Evolutionary conservation across 2,329 filamentous ascomycete genomes (phyloP), one percentile per base, ranked within the genome.

Genomic region (Penicillium sp.): DNA sequence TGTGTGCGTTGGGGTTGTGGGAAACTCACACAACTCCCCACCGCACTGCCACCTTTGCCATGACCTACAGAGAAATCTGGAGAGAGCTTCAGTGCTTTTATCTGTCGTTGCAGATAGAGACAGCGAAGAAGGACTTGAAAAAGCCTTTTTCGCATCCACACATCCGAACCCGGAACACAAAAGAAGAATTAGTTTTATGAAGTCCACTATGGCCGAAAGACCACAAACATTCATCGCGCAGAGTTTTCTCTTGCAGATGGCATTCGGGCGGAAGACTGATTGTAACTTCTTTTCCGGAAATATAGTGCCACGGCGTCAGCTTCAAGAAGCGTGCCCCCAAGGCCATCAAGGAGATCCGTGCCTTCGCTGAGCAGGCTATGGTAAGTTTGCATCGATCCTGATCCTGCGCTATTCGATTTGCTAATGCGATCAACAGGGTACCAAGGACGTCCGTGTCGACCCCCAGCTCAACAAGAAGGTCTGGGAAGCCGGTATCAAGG

Each of bases 391-490:
- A 72, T 45, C 48, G 44, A 53, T 31, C 32, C 45, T 24, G 49
- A 47, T 36, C 22, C 10, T 11, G 1, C n/a, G 16, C 31, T 41
- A 39, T 27, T 16, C 5, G 11, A 31, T 22, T 14, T 4, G 45
- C 53, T 58, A 42, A 56, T 42, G 38, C 34, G 13, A 45, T 45
- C 48, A 32, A 56, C 70, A 99, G 94, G 93, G 93, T 77, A 99
- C 94, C 81, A 81, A 85, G 74, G 94, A 99, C 78, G 94, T 99
- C 82, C 94, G 94, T 73, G 82, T 99, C 76, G 94, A 99, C 86
- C 94, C 94, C 75, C 89, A 94, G 83, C 83, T 99, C 75, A 99
- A 99, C 89, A 99, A 99, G 90, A 97, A 99, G 87, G 93, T 99
- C 79, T 99, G 94, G 94, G 94, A 99, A 83, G 84, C 88, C 76